These are phyloP conservation scores for Hanseniaspora occidentalis DNA, from an alignment of 805 yeast species.

Conservation along the genomic window DNA sequence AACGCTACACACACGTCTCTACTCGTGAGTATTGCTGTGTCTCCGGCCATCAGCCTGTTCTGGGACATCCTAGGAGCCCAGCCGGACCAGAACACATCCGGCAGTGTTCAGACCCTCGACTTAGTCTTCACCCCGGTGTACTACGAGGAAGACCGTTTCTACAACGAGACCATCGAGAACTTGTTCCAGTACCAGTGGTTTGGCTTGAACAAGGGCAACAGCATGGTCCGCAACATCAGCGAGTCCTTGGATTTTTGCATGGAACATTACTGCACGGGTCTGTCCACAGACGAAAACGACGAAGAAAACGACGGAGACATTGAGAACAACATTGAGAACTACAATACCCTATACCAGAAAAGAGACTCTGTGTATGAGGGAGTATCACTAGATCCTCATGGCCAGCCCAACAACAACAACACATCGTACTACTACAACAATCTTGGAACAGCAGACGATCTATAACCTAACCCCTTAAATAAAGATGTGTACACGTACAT, in stretches of 20 bases:
- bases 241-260: slow-evolving; percentile 26
- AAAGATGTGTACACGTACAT: no score
- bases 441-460: no score
- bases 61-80: background rate
- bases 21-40: background rate
- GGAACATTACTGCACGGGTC: slow-evolving; percentile 9
- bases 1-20: background rate
- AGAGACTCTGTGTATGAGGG: no score
- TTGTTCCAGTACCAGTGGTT: slow-evolving; percentile 26
- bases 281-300: background rate
- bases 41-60: background rate
- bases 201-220: slow-evolving; percentile 30
- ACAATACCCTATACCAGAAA: no score
- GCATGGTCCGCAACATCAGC: slow-evolving; percentile 26
- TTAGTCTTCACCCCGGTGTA: slow-evolving; percentile 26
- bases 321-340: no score
- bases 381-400: no score
- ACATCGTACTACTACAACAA: no score
- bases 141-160: slow-evolving; percentile 25
- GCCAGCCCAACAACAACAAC: background rate
- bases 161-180: slow-evolving; percentile 23
- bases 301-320: slow-evolving; percentile 7
- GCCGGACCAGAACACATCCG: background rate
- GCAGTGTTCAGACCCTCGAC: slow-evolving; percentile 13
- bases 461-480: no score